These are phyloP conservation scores for Geotrichum fermentans DNA, from an alignment of 1,139 yeast species.

Conservation along the genomic window DNA sequence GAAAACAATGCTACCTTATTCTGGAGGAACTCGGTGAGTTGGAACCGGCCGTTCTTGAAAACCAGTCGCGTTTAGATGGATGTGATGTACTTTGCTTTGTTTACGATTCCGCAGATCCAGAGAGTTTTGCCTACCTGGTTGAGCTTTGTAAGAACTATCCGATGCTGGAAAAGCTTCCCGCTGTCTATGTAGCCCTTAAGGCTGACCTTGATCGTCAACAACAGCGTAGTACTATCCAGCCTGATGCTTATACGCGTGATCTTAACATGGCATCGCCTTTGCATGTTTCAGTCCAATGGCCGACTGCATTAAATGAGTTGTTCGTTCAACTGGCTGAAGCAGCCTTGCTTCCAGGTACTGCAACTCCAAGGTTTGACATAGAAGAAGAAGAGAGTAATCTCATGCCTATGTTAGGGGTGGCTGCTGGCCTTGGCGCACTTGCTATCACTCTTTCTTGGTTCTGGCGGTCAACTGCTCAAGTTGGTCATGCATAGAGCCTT, in stretches of 20 bases:
- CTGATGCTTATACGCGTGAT: conserved; percentile 75
- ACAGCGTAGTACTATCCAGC: conserved; percentile 78
- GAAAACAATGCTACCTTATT: conserved; percentile 88
- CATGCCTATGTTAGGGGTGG: conserved; percentile 40
- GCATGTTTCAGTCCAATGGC: conserved; percentile 88
- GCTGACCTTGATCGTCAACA: conserved; percentile 95
- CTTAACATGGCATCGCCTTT: conserved; percentile 68
- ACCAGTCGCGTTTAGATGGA: conserved; percentile 63
- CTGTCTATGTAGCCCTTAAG: conserved; percentile 83
- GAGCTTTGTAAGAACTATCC: conserved; percentile 59
- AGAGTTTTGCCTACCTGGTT: conserved; percentile 78
- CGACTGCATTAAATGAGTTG: conserved; percentile 75
- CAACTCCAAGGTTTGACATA: conserved; percentile 77
- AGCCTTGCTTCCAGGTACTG: conserved; percentile 68
- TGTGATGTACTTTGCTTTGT: conserved; percentile 89
- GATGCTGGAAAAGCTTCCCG: conserved; percentile 64
- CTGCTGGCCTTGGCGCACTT: conserved; percentile 25
- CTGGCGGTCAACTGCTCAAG: conserved; percentile 17
- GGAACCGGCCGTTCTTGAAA: conserved; percentile 76
- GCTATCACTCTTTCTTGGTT: conserved; percentile 23
- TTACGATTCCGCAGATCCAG: conserved; percentile 94
- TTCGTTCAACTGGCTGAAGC: conserved; percentile 87
- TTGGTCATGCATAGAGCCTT: conserved; percentile 2
- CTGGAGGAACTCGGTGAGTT: conserved; percentile 85
- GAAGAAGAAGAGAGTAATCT: conserved; percentile 52